Evolutionary conservation across 2,329 filamentous ascomycete genomes (phyloP), one percentile per base, ranked within the genome.

Genomic region (Fusarium pseudoanthophilum): DNA sequence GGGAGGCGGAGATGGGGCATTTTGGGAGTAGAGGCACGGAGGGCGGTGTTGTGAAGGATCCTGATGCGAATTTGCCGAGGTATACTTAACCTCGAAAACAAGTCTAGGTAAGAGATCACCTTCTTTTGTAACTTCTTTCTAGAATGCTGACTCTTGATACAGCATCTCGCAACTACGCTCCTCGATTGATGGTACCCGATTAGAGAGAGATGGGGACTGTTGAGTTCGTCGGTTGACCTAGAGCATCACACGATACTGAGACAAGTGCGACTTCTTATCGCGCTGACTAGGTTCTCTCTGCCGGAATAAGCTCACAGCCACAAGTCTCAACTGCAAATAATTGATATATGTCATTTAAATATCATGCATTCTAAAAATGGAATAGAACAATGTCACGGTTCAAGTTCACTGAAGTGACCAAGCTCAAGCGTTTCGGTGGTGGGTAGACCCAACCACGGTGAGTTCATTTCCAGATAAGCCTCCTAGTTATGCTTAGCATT

Each of bases 21-120:
- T 73, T 73, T 13, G 70, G 65, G 21, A 70, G 60, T 15, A 45
- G 58, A 24, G 53, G 48, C 10, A 58, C 66, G n/a, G 48, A 24
- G 4, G 57, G 53, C 18, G n/a, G 60, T 56, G 18, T 37, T 18
- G 30, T 15, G 7, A 39, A 21, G 24, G 16, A 61, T 2, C 26
- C 53, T 18, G 58, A 36, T 4, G 11, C 43, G 4, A 32, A 55
- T 15, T 20, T 56, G 13, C 60, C 65, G 26, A 57, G 42, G 48
- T n/a, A 43, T 42, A 4, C 51, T 43, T 43, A 11, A 43, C 6
- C 15, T 5, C 55, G 5, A 45, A 7, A 26, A 3, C 9, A 15
- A 21, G 36, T 1, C 37, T 2, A 46, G 52, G 64, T 66, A 32
- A 48, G 21, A 30, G 7, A 39, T 21, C 14, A 9, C 16, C 4